Base-by-base conservation (phyloP, 805 yeast genomes). In the Candida stauntonica region DNA sequence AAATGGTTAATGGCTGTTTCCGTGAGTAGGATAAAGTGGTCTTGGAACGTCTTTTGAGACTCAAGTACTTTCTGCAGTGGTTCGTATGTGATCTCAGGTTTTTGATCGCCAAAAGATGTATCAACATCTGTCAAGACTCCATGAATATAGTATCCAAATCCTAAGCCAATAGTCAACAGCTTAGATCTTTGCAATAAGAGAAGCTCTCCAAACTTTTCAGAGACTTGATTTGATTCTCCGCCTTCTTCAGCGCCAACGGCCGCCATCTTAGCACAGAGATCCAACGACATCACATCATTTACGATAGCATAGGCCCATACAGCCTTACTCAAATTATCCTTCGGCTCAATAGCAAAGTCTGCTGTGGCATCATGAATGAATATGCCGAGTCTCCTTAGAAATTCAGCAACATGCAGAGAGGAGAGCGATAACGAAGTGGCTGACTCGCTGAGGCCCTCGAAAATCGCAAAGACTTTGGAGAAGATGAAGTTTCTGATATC, bases 1-100 rank as follows among this genome's bases (percentile, higher is more conserved):
- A 74, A 82, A 31, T 73, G 73, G 14, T 63, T 62, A 14, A 80
- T 73, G 0, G 81, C 74, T 1, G 64, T 59, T 39, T 75, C 76
- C 0, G 95, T 85, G 14, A 77, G 57, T 1, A 56, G 52, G 29
- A 80, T 59, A 48, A 77, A 83, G 9, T 58, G 55, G 7, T 60
- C 54, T 37, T 60, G 58, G 48, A 71, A 77, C 0, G 50, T 19
- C 2, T 60, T 60, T 17, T 63, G 60, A 0, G 66, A 39, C 1
- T 48, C 36, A 1, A 79, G 42, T 2, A 55, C 38, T 3, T 28
- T 15, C 21, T 24, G 38, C 4, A 64, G 30, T 1, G 51, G 44
- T 7, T 41, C 37, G 31, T 49, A 48, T 4, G 36, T n/a, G n/a
- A 51, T 12, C 0, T 43, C 43, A 3, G 20, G 12, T 3, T 33